A percentile compares a stretch with the other conserved stretches of the same genome.
phyloP scores from a whole-genome alignment of 768 basidiomycete genomes.

The Galerina marginata region DNA sequence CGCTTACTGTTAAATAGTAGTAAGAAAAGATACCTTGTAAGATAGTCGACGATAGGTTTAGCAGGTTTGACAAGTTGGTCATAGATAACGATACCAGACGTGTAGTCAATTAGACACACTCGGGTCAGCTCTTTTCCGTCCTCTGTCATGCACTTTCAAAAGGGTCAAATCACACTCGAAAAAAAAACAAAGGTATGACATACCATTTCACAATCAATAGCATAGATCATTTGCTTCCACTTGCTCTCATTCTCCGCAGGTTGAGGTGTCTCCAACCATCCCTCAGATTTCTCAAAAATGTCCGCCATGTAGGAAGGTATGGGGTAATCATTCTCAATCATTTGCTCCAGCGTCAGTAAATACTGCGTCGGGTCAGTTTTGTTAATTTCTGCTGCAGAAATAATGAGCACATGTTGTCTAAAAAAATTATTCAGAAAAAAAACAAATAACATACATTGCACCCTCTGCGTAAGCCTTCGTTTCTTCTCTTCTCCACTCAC shows the following conservation, averaged over 20 bases:
- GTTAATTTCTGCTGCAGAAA: conserved; percentile 57
- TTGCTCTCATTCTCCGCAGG: conserved; percentile 31
- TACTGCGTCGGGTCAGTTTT: conserved; percentile 73
- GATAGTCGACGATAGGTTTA: conserved; percentile 86
- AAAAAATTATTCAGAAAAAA: neutral
- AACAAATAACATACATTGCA: conserved; percentile 37
- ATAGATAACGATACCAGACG: conserved; percentile 74
- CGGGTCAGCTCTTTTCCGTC: conserved; percentile 90
- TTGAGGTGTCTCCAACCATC: conserved; percentile 84
- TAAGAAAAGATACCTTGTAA: conserved; percentile 69
- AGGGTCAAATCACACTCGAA: neutral
- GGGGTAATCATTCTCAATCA: conserved; percentile 95
- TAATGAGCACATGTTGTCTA: neutral
- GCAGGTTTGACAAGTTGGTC: conserved; percentile 90
- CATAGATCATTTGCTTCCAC: conserved; percentile 65
- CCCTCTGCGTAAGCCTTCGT: conserved; percentile 52
- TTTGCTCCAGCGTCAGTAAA: conserved; percentile 78
- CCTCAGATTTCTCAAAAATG: conserved; percentile 62
- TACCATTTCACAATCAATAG: conserved; percentile 98
- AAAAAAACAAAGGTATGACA: conserved; percentile 23
- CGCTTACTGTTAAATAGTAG: neutral
- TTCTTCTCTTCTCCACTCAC: conserved; percentile 83
- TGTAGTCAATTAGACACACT: conserved; percentile 82
- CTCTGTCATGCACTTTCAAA: conserved; percentile 78
- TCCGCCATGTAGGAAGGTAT: conserved; percentile 86